Conservation (phyloP, 495 filamentous ascomycete species). For the Aspergillus ostianus region DNA sequence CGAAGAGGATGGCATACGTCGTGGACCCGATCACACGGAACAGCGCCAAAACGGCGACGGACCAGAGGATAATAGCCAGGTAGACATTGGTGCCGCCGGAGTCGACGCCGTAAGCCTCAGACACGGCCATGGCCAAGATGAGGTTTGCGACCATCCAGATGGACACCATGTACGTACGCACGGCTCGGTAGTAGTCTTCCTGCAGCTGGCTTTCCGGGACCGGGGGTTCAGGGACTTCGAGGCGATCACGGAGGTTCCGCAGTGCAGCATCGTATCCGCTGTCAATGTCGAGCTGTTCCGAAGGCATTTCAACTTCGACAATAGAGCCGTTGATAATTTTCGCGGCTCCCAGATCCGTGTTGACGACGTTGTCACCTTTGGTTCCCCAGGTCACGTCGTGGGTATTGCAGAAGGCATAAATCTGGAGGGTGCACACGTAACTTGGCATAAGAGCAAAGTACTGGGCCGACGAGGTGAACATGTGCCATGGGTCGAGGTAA, state of each 20-base stretch:
- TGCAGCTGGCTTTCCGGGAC: slow-evolving; percentile 79
- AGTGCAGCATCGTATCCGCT: slow-evolving; percentile 95
- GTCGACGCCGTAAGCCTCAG: slow-evolving; percentile 72
- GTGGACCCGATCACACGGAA: slow-evolving; percentile 81
- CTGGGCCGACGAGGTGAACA: slow-evolving; percentile 91
- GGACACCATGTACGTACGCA: slow-evolving; percentile 98
- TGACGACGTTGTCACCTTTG: slow-evolving; percentile 94
- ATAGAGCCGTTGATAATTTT: slow-evolving; percentile 67
- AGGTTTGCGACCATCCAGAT: slow-evolving; percentile 93
- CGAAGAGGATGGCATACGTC: slow-evolving; percentile 76
- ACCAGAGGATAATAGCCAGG: slow-evolving; percentile 89
- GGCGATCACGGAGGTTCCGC: slow-evolving; percentile 88
- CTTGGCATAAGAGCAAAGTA: slow-evolving; percentile 90
- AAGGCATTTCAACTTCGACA: slow-evolving; percentile 86
- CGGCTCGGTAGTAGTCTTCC: slow-evolving; percentile 97
- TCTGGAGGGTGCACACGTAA: slow-evolving; percentile 96
- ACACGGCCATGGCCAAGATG: slow-evolving; percentile 87
- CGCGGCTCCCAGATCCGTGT: slow-evolving; percentile 87
- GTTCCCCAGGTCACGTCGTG: slow-evolving; percentile 99
- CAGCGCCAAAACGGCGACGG: slow-evolving; percentile 78
- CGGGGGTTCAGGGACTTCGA: slow-evolving; percentile 67
- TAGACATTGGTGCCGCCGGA: slow-evolving; percentile 82
- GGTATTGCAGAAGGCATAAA: slow-evolving; percentile 99
- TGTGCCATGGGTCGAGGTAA: slow-evolving; percentile 98
- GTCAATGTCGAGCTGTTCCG: slow-evolving; percentile 97